Conservation (phyloP, 2,329 filamentous ascomycete species). For the Penicillium hesseltinei region DNA sequence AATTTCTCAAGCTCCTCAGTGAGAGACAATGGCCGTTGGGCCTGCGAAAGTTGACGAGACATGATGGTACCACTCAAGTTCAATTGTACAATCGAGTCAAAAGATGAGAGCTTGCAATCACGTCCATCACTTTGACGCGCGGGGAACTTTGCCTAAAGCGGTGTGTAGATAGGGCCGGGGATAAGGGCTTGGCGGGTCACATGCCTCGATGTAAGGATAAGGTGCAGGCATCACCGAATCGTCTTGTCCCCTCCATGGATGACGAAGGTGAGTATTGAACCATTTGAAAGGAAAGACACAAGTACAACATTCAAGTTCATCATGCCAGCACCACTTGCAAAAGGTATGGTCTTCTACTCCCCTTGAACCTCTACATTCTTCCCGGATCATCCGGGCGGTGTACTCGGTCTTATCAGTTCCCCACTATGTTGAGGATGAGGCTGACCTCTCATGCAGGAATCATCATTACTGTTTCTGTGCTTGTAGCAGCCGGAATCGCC, state of each 20-base stretch:
- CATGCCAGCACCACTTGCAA: conserved; percentile 50
- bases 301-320: conserved; percentile 10
- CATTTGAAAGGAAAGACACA: background rate
- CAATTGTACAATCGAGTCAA: background rate
- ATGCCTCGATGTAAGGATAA: conserved; percentile 26
- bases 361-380: conserved; percentile 1
- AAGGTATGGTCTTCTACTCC: conserved; percentile 38
- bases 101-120: conserved; percentile 2
- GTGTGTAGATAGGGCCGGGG: conserved; percentile 33
- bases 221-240: conserved; percentile 19
- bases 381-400: conserved; percentile 25
- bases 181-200: conserved; percentile 36
- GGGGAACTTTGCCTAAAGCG: conserved; percentile 32
- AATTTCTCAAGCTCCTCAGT: conserved; percentile 95
- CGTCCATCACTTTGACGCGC: conserved; percentile 22
- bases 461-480: conserved; percentile 60
- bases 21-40: conserved; percentile 66
- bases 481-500: conserved; percentile 62
- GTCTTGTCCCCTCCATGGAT: background rate
- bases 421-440: conserved; percentile 8
- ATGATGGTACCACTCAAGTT: conserved; percentile 34
- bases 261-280: background rate
- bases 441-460: conserved; percentile 49
- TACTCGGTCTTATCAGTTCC: conserved; percentile 30
- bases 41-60: conserved; percentile 50